These are phyloP conservation scores for Fusarium sp. DNA, from an alignment of 2,329 filamentous ascomycete genomes.

Conservation along the genomic window DNA sequence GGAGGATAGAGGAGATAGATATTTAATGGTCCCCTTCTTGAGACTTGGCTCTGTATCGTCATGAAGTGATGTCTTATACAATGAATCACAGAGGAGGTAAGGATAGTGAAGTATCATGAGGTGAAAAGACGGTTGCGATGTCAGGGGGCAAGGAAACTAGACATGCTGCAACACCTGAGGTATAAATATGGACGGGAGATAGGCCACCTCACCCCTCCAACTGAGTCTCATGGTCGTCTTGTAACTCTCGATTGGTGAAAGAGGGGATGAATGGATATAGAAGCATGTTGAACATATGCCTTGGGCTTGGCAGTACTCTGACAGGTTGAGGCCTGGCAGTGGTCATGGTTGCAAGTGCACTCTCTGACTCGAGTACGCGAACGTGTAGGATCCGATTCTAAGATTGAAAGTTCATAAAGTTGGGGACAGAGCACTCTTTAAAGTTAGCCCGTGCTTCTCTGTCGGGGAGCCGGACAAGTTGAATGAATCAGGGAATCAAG, in stretches of 20 bases:
- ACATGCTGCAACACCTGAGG: not conserved
- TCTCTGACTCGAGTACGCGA: not conserved
- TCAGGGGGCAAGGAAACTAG: not conserved
- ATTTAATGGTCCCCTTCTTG: slow-evolving; percentile 14
- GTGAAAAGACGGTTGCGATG: not conserved
- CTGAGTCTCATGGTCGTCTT: not conserved
- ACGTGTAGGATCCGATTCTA: not conserved
- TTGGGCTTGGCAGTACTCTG: not conserved
- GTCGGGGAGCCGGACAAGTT: not conserved
- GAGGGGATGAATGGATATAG: not conserved
- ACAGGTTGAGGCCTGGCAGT: not conserved
- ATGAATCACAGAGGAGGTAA: not conserved
- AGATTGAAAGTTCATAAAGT: not conserved
- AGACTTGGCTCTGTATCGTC: not conserved
- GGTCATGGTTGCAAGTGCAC: not conserved
- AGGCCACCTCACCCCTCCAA: not conserved
- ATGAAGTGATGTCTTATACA: not conserved
- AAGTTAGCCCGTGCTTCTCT: not conserved
- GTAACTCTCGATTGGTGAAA: not conserved
- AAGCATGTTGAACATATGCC: not conserved
- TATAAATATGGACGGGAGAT: not conserved
- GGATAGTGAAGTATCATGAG: not conserved
- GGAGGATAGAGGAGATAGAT: slow-evolving; percentile 20
- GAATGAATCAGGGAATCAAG: not conserved
- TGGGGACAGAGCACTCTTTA: not conserved